Evolutionary conservation across 148 eudicot genomes (phyloP).

Genomic region (Persicaria tinctoria): DNA sequence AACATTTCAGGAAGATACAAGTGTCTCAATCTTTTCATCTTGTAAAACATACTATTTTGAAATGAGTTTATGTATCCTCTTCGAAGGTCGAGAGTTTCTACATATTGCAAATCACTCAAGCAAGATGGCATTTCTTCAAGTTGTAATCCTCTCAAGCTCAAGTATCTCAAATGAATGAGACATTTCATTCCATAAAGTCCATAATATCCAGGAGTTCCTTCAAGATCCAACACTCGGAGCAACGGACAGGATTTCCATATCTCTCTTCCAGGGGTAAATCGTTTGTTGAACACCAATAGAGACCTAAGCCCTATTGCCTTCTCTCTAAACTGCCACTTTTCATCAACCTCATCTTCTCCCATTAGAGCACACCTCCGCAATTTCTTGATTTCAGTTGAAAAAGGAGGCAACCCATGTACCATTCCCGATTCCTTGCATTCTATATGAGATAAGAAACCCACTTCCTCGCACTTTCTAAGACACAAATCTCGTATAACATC

Average conservation of each 20-base stretch:
- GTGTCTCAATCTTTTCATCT: constrained; percentile 2
- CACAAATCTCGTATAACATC: constrained; percentile 10
- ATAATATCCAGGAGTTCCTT: not conserved
- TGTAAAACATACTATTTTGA: not conserved
- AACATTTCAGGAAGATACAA: not conserved
- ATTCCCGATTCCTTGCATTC: not conserved
- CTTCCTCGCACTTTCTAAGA: not conserved
- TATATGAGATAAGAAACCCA: not conserved
- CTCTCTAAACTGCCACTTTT: not conserved
- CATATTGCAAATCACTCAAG: not conserved
- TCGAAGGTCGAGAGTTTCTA: not conserved
- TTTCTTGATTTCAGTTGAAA: not conserved
- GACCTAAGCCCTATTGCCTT: not conserved
- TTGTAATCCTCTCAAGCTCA: constrained; percentile 12
- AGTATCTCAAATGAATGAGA: constrained; percentile 8
- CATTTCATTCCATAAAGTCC: not conserved
- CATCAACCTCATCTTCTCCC: not conserved
- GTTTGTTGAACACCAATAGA: not conserved
- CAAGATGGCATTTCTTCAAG: not conserved
- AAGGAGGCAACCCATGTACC: not conserved
- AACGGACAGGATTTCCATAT: not conserved
- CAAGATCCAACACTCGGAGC: constrained; percentile 11
- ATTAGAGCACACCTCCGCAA: not conserved
- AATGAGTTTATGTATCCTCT: not conserved
- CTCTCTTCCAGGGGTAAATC: not conserved